A percentile compares a stretch with the other conserved stretches of the same genome.
Evolutionary conservation across 2,329 filamentous ascomycete species (phyloP).

Genomic region (Colletotrichum sp.): DNA sequence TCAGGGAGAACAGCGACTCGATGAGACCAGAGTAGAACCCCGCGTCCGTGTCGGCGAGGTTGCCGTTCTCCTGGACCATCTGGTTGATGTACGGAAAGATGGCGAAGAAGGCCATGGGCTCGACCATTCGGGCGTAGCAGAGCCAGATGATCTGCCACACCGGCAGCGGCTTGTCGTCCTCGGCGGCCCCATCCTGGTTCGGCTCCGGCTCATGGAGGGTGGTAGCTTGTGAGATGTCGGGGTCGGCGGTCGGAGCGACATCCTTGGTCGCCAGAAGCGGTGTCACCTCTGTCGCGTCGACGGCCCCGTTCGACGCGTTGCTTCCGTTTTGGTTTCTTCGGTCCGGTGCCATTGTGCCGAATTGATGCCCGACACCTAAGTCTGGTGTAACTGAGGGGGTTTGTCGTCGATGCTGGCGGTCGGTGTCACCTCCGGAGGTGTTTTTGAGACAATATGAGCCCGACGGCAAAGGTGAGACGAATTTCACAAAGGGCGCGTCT

Average conservation of each 20-base stretch:
- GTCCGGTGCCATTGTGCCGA: neutral
- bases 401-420: neutral
- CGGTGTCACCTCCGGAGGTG: neutral
- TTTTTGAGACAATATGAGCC: neutral
- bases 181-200: neutral
- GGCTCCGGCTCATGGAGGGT: neutral
- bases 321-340: neutral
- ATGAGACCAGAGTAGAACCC: conserved; percentile 84
- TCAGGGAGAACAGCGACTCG: conserved; percentile 74
- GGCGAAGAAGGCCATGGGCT: conserved; percentile 83
- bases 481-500: neutral
- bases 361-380: neutral
- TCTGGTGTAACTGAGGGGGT: neutral
- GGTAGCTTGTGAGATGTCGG: conserved; percentile 4
- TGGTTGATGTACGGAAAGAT: conserved; percentile 83
- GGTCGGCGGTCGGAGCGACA: conserved; percentile 6
- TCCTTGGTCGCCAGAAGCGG: neutral
- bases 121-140: conserved; percentile 74
- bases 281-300: conserved; percentile 1
- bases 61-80: conserved; percentile 74
- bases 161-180: conserved; percentile 7
- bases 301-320: neutral
- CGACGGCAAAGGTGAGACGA: neutral
- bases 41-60: conserved; percentile 67
- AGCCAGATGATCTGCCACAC: conserved; percentile 70